These are phyloP conservation scores for Leishmania tropica DNA, from an alignment of 208 protist genomes.

Conservation along the genomic window DNA sequence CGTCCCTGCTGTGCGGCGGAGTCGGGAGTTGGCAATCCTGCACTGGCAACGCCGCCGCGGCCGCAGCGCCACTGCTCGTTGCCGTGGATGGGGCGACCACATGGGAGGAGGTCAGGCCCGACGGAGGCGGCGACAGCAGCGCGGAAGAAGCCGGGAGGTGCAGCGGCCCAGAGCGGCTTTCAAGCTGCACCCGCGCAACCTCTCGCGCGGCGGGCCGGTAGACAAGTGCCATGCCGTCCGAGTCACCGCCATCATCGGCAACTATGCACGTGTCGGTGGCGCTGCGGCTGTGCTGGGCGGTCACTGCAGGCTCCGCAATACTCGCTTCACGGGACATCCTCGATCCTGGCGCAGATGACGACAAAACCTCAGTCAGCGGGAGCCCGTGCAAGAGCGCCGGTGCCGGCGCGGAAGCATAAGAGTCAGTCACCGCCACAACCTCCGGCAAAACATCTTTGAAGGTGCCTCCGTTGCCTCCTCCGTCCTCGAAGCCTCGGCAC, in stretches of 20 bases:
- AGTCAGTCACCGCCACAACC: constrained; percentile 8
- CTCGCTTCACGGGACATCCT: not conserved
- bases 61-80: not conserved
- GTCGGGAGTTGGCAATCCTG: not conserved
- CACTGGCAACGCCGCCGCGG: not conserved
- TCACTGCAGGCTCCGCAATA: not conserved
- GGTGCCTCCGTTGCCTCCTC: not conserved
- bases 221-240: not conserved
- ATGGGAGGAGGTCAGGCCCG: not conserved
- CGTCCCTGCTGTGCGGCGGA: constrained; percentile 8
- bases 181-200: not conserved
- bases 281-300: not conserved
- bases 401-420: constrained; percentile 5
- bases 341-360: not conserved
- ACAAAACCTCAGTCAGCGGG: not conserved
- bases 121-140: not conserved
- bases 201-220: constrained; percentile 12
- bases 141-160: not conserved
- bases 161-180: not conserved
- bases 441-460: constrained; percentile 13
- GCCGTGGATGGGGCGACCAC: not conserved
- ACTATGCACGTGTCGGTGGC: not conserved
- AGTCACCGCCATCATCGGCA: not conserved
- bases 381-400: constrained; percentile 11
- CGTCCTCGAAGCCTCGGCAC: not conserved